Evolutionary conservation across 495 filamentous ascomycete genomes (phyloP), one percentile per base, ranked within the genome.

Genomic region (Poronia punctata): DNA sequence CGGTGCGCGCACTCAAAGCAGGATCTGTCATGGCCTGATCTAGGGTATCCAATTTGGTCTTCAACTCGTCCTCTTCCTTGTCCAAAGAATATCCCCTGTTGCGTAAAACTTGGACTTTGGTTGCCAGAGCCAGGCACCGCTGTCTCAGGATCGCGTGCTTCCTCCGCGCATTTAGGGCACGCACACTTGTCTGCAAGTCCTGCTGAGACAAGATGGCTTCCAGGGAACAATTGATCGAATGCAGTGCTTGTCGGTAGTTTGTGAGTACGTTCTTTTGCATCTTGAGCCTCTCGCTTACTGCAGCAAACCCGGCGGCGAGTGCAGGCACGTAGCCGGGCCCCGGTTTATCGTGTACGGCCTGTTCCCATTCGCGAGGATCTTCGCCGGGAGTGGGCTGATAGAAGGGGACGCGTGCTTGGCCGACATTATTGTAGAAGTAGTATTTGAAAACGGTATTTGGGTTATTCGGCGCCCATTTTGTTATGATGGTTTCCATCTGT

Each of bases 361-460:
- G 88, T 49, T 99, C 92, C 89, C 89, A 99, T 57, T 84, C 88
- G 23, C 75, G 72, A 17, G 81, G 76, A 61, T 94, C 82, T 49
- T 97, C 92, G 42, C 76, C 67, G 11, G 82, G 67, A 1, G 74
- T 71, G 5, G 89, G 88, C 45, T 80, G 76, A 62, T 84, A 96
- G 64, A 86, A 90, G 3, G 87, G 85, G 6, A 84, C 83, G 37
- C 76, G 68, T 14, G 84, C 78, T 48, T 88, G 79, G 12, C 80
- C 78, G 39, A 95, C 86, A 48, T 82, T 74, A 64, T 98, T 97
- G 68, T 97, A 98, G 59, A 96, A 84, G 59, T 98, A 97, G 38
- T 83, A 69, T 53, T 87, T 82, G 67, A 99, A 93, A 4, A 75
- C 80, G 43, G 86, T 94, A 45, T 76, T 70, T 8, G 74, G 76